Evolutionary conservation across 495 filamentous ascomycete species (phyloP).

Genomic region (Barbatosphaeria neglecta): DNA sequence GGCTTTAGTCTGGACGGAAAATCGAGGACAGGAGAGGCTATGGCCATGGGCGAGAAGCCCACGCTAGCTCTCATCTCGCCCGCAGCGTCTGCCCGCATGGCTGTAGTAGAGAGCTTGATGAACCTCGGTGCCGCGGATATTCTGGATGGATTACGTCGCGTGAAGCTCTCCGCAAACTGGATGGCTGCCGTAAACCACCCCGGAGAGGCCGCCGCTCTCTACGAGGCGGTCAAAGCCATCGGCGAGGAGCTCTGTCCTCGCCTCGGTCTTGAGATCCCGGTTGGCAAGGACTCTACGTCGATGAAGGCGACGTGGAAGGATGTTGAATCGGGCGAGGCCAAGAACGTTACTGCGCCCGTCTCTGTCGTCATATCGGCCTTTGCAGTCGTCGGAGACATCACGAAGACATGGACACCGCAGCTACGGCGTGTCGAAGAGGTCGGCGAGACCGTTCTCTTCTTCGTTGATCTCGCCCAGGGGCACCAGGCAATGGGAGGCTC

Average conservation of each 20-base stretch:
- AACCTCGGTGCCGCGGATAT: slow-evolving; percentile 84
- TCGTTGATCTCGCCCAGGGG: slow-evolving; percentile 76
- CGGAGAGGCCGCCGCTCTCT: slow-evolving; percentile 87
- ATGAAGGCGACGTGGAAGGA: slow-evolving; percentile 98
- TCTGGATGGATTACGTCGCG: slow-evolving; percentile 58
- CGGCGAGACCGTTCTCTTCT: slow-evolving; percentile 79
- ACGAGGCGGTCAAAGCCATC: slow-evolving; percentile 55
- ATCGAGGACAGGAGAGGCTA: slow-evolving; percentile 77
- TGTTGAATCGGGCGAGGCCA: slow-evolving; percentile 48
- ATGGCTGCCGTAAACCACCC: slow-evolving; percentile 92
- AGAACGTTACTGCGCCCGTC: slow-evolving; percentile 84
- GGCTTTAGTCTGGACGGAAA: slow-evolving; percentile 52
- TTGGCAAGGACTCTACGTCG: slow-evolving; percentile 95
- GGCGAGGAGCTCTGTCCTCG: slow-evolving; percentile 64
- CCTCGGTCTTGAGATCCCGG: slow-evolving; percentile 83
- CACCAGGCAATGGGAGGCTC: slow-evolving; percentile 78
- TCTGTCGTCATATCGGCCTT: slow-evolving; percentile 88
- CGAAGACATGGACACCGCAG: slow-evolving; percentile 86
- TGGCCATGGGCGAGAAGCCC: slow-evolving; percentile 95
- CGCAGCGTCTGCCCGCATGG: slow-evolving; percentile 91
- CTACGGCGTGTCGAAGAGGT: slow-evolving; percentile 74
- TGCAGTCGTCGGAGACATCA: slow-evolving; percentile 63
- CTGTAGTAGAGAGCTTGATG: slow-evolving; percentile 85
- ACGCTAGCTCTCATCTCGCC: slow-evolving; percentile 82
- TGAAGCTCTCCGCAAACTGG: slow-evolving; percentile 94